Evolutionary conservation across 164 flowering plant species (phyloP).

Genomic region (Umbilicus rupestris): DNA sequence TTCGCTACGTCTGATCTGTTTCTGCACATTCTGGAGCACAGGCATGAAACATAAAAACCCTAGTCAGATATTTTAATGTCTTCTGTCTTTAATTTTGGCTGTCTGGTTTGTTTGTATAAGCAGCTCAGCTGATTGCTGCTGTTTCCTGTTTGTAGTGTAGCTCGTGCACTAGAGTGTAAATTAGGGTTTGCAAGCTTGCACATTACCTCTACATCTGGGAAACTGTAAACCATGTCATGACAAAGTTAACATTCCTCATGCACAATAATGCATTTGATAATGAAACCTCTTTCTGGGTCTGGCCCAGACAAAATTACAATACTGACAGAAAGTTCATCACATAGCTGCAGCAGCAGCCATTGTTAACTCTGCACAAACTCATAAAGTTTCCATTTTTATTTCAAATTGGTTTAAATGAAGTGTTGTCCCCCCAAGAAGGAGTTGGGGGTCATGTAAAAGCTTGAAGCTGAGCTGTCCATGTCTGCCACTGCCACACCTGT

Average conservation of each 20-base stretch:
- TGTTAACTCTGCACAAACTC: not conserved
- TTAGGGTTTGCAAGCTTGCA: not conserved
- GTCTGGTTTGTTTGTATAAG: not conserved
- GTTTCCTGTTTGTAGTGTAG: not conserved
- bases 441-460: not conserved
- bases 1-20: not conserved
- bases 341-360: not conserved
- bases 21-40: not conserved
- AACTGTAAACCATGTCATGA: slow-evolving; percentile 5
- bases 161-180: not conserved
- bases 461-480: slow-evolving; percentile 1
- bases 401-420: not conserved
- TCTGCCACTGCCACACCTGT: not conserved
- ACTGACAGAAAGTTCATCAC: not conserved
- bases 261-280: not conserved
- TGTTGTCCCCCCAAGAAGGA: slow-evolving; percentile 1
- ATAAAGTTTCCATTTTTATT: not conserved
- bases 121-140: slow-evolving; percentile 2
- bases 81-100: too few species aligned
- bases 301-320: not conserved
- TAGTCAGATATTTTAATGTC: too few species aligned
- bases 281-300: not conserved
- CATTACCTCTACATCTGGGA: not conserved
- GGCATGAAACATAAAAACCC: too few species aligned
- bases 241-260: slow-evolving; percentile 4